Conservation (phyloP, 2,329 filamentous ascomycete species). For the Stenocarpella maydis region DNA sequence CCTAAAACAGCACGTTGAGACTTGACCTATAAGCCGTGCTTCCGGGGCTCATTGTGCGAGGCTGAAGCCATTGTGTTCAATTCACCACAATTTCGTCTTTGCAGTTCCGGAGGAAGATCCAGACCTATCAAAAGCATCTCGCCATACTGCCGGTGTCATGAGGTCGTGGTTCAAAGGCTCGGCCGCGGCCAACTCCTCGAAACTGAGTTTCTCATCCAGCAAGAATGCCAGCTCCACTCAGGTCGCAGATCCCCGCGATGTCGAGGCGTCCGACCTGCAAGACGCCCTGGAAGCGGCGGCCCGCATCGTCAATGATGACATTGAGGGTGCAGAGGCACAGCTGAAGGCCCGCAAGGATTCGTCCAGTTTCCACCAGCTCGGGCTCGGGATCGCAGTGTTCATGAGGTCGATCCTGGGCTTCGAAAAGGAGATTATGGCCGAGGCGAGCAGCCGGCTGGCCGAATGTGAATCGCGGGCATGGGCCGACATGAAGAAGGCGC, state of each 20-base stretch:
- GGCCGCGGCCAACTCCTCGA: constrained; percentile 21
- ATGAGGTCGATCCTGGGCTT: constrained; percentile 88
- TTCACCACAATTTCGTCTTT: neutral
- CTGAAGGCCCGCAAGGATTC: constrained; percentile 75
- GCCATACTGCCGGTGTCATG: constrained; percentile 15
- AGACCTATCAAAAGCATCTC: neutral
- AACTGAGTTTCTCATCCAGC: constrained; percentile 24
- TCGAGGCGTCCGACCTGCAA: constrained; percentile 63
- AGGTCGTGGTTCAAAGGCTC: constrained; percentile 33
- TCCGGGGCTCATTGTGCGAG: neutral
- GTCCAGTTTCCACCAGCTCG: constrained; percentile 90
- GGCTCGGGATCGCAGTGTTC: constrained; percentile 82
- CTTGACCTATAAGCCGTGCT: constrained; percentile 1
- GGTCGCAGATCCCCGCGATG: constrained; percentile 38
- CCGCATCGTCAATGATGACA: constrained; percentile 88
- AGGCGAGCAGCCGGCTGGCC: constrained; percentile 76
- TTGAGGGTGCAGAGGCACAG: constrained; percentile 80
- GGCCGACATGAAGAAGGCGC: constrained; percentile 78
- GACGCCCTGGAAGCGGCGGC: constrained; percentile 71
- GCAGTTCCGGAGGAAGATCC: neutral
- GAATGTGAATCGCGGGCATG: constrained; percentile 81
- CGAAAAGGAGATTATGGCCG: constrained; percentile 88
- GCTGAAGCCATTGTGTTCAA: neutral
- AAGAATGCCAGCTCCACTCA: constrained; percentile 32
- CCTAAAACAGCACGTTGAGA: constrained; percentile 13